Base-by-base conservation (phyloP, 768 basidiomycete genomes). In the Suillus placidus region DNA sequence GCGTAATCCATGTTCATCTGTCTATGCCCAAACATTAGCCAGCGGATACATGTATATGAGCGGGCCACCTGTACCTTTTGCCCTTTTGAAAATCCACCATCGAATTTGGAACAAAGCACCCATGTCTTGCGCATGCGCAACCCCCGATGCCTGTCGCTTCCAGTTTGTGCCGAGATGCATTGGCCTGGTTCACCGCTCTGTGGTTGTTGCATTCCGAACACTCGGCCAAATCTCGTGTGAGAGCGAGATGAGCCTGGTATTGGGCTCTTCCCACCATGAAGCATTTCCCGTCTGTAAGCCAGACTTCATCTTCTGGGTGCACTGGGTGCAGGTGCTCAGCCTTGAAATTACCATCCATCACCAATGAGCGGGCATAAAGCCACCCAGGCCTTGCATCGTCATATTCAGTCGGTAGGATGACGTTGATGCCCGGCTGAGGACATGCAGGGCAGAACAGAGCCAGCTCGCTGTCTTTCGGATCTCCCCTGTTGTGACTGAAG, bases 61-160 rank as follows among this genome's bases (percentile, higher is more conserved):
- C n/a, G n/a, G n/a, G n/a, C n/a, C n/a, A 13, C 12, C 2, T 38
- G 12, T 12, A 69, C 64, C 52, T 76, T 77, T 74, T 6, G 76
- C 76, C 2, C 74, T 64, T 3, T 67, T 64, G 51, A 40, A 40
- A 40, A 40, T 40, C 38, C 4, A 40, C 38, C 38, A 40, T 40
- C 16, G 38, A 16, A 16, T 74, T 71, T 13, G 76, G 76, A 2
- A 71, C 61, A 64, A 75, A 78, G 37, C 69, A 76, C 0, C 76
- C 77, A 68, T 80, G 78, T 0, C 71, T 38, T 5, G 70, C 71
- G 63, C 76, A 79, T 1, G 73, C 74, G 61, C 65, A 65, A 3
- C 74, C 76, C 6, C 76, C 77, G 20, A 78, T 70, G 12, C 77
- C 73, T 8, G 74, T 76, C 2, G 66, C 66, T 45, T 71, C 68